These are phyloP conservation scores for Aspergillus affinis DNA, from an alignment of 495 filamentous ascomycete genomes.

Conservation along the genomic window DNA sequence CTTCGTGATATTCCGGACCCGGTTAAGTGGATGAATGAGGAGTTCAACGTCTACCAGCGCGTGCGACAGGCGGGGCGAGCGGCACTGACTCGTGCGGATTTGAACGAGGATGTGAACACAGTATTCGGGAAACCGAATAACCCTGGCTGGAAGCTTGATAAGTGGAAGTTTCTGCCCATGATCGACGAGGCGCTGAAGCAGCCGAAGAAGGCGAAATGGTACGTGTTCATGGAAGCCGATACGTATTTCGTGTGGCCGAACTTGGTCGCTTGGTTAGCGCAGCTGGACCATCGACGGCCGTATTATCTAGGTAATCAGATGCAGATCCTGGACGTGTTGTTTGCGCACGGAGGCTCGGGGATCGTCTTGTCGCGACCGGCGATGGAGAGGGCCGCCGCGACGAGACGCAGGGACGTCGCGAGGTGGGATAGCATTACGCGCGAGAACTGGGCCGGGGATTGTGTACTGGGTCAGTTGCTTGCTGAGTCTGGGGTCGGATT, in stretches of 20 bases:
- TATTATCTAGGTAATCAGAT: constrained; percentile 58
- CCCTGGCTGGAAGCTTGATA: constrained; percentile 65
- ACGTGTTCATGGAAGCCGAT: constrained; percentile 68
- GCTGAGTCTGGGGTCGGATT: not conserved
- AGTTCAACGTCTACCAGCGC: constrained; percentile 47
- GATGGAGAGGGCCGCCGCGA: constrained; percentile 24
- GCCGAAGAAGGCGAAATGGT: constrained; percentile 54
- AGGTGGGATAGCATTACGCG: not conserved
- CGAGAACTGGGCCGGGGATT: not conserved
- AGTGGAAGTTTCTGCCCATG: constrained; percentile 71
- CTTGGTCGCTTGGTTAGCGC: constrained; percentile 54
- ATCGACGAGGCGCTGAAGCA: constrained; percentile 56
- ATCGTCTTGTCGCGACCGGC: constrained; percentile 51
- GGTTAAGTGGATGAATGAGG: constrained; percentile 32
- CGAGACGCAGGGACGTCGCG: not conserved
- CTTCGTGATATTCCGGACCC: constrained; percentile 36
- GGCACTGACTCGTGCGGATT: constrained; percentile 30
- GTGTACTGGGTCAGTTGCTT: constrained; percentile 1
- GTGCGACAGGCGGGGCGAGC: constrained; percentile 34
- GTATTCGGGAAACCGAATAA: constrained; percentile 37
- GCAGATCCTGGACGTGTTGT: constrained; percentile 42
- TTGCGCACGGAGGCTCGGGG: constrained; percentile 68
- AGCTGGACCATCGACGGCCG: constrained; percentile 46
- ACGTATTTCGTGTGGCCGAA: constrained; percentile 66
- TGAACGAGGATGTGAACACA: constrained; percentile 32